phyloP scores from a whole-genome alignment of 108 stramenopile genomes.

The Pseudonitzschia pungens region DNA sequence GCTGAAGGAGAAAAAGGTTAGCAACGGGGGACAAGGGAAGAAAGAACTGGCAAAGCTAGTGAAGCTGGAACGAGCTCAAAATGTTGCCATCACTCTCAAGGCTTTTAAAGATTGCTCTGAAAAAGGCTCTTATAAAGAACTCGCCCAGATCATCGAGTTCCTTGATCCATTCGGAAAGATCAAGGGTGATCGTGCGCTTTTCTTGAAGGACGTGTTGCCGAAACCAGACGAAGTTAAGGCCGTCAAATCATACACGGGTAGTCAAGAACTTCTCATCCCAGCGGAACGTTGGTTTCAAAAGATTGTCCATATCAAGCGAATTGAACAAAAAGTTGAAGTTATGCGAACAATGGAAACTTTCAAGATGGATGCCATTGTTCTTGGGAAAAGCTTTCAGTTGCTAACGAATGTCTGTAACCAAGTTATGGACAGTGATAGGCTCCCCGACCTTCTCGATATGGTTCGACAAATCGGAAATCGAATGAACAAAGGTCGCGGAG shows the following conservation, averaged over 20 bases:
- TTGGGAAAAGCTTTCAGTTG: conserved; percentile 54
- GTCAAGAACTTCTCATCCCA: conserved; percentile 56
- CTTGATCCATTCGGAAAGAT: conserved; percentile 75
- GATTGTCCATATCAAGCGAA: conserved; percentile 63
- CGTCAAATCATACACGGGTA: conserved; percentile 68
- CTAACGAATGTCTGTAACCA: conserved; percentile 74
- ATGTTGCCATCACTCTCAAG: conserved; percentile 83
- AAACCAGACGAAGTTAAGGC: conserved; percentile 62
- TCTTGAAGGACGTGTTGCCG: conserved; percentile 77
- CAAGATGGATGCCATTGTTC: conserved; percentile 52
- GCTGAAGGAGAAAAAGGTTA: conserved; percentile 24
- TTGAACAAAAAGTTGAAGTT: conserved; percentile 76
- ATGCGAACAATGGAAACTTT: conserved; percentile 78
- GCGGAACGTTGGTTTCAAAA: conserved; percentile 83
- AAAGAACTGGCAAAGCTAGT: conserved; percentile 71
- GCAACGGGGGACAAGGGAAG: conserved; percentile 23
- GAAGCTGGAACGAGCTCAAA: conserved; percentile 77
- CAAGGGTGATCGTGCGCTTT: conserved; percentile 74
- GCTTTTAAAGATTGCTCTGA: conserved; percentile 61
- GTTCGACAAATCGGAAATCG: conserved; percentile 90
- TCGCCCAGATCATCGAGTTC: conserved; percentile 71
- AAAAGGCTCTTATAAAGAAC: conserved; percentile 51
- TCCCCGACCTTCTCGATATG: conserved; percentile 79
- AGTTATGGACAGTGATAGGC: conserved; percentile 75
- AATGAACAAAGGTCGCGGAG: conserved; percentile 88